Evolutionary conservation across 768 basidiomycete genomes (phyloP), one percentile per base, ranked within the genome.

Genomic region (Lactarius vividus): DNA sequence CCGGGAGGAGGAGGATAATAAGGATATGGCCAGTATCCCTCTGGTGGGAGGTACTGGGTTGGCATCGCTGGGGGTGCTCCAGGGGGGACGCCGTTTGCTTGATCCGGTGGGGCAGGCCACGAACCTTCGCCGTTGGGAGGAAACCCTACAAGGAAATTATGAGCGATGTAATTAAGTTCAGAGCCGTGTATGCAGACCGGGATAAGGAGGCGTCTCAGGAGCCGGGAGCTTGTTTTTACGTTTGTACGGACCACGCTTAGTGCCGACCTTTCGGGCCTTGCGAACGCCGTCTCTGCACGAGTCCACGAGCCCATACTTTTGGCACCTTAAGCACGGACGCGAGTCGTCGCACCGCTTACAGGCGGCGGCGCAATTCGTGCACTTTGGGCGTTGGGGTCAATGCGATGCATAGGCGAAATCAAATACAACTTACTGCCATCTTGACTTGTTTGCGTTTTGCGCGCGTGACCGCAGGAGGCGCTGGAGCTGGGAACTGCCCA

Each of bases 211-310:
- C 15, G 65, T 57, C 37, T 73, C 75, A n/a, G 62, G 40, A 54
- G 61, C 63, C 23, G 64, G 9, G 15, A 63, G 52, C 71, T 81
- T 80, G 64, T 72, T 76, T 76, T 84, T 84, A 65, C 83, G 81
- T 68, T 84, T 85, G 73, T 85, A 85, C 2, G 83, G 84, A 3
- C 83, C 83, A 23, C 83, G 81, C 71, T 85, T 85, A 66, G 84
- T 78, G 31, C 83, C 83, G 57, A 83, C 84, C 71, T 87, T 85
- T 63, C 87, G 80, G 73, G 88, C 87, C 72, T 88, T 88, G 67
- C 87, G 77, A 20, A 81, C 77, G 1, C 86, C 85, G 69, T 88
- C 86, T 2, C 81, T 69, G 69, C 87, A 88, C n/a, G 79, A 75
- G 31, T 82, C 79, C 15, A 81, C 79, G 39, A 87, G 78, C 3